These are phyloP conservation scores for Salvia miltiorrhiza DNA, from an alignment of 257 asterid genomes.

Conservation along the genomic window DNA sequence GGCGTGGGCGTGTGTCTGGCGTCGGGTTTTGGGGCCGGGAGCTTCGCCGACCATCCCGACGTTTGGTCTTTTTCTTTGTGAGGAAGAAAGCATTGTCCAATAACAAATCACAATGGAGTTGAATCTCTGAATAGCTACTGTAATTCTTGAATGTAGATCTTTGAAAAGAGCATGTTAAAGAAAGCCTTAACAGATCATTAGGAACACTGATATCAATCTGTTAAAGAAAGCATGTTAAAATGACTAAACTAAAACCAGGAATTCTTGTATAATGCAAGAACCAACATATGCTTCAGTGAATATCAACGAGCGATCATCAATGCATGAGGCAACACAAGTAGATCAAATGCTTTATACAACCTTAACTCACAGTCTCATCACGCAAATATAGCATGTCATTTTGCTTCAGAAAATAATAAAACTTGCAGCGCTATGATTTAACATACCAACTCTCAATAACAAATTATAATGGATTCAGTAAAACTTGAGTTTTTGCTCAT, in stretches of 20 bases:
- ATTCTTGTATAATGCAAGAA: not conserved
- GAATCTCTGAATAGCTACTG: too few relatives aligned
- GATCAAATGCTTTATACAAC: not conserved
- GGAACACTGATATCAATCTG: not conserved
- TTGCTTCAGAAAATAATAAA: not conserved
- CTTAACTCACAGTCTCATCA: not conserved
- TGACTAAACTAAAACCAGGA: constrained; percentile 8
- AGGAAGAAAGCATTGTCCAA: too few relatives aligned
- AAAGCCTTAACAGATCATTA: not conserved
- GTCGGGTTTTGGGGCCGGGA: too few relatives aligned
- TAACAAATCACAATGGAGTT: too few relatives aligned
- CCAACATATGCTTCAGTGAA: not conserved
- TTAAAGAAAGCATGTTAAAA: constrained; percentile 20
- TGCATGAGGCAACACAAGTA: not conserved
- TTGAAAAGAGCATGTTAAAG: not conserved
- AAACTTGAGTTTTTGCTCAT: too few relatives aligned
- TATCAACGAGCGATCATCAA: not conserved
- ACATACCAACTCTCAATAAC: not conserved
- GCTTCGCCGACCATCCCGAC: too few relatives aligned
- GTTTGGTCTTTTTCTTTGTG: too few relatives aligned
- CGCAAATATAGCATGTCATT: not conserved
- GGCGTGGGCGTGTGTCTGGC: too few relatives aligned
- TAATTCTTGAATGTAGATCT: too few relatives aligned
- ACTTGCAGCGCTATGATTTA: not conserved
- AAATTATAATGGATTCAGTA: not conserved